Base-by-base conservation (phyloP, 768 basidiomycete genomes). In the Rhizopogon salebrosus region DNA sequence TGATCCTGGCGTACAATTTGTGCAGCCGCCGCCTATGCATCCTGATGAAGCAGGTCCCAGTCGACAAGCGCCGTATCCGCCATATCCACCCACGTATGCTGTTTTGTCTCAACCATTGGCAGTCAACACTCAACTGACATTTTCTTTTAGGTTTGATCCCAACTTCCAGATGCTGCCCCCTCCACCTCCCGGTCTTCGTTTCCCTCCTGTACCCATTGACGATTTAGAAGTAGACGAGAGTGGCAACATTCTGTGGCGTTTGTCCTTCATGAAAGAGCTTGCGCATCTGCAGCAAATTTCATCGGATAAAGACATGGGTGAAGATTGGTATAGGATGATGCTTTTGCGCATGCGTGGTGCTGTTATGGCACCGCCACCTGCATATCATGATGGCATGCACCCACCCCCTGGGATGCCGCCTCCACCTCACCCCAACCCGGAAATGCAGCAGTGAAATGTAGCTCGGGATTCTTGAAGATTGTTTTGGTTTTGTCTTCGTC, bases 321-420 rank as follows among this genome's bases (percentile, higher is more conserved):
- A 82, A 41, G 90, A 92, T 56, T 93, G 90, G 90, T 93, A 84
- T 61, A 74, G 85, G 57, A 85, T 88, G 80, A 92, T 92, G 89
- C 64, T 91, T 8, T 76, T 88, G 62, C 82, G 87, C n/a, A 82
- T 92, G 39, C 76, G 90, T 51, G 77, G 76, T 40, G 85, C 85
- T 16, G 73, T 91, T 57, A 82, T 90, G 80, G 80, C 73, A 3
- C 65, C 72, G 16, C 55, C 62, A 23, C 67, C 70, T 48, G 66
- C 72, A 1, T 68, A 68, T 29, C 66, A 57, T 38, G 70, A 73
- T 29, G 72, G 67, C 18, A 67, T 72, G 66, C 72, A 66, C 45
- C 69, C 69, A 9, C 57, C 69, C 1, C 68, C 67, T 24, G 67
- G 69, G 18, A 70, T 69, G 69, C 63, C 70, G 7, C 69, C 67